A percentile compares a stretch with the other conserved stretches of the same genome.
Conservation (phyloP, 177 flowering plant genomes). For the Vitis hybrid region DNA sequence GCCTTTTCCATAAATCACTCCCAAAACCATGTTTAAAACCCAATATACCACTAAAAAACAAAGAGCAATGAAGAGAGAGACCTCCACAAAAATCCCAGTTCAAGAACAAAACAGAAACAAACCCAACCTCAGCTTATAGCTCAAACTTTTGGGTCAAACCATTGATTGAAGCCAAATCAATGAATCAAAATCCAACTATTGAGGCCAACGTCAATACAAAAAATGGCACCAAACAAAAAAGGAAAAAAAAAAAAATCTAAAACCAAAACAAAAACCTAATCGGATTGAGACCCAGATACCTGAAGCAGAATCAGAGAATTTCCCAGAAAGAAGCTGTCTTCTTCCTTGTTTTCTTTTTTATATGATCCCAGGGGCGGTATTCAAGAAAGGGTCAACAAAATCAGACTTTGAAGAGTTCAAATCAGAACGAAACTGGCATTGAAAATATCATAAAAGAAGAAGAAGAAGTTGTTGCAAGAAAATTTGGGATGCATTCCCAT, state of each 20-base stretch:
- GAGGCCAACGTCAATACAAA: no score
- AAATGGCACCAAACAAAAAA: not conserved
- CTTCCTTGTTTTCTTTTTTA: not conserved
- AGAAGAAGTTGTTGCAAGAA: conserved; percentile 11
- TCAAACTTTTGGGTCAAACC: conserved; percentile 20
- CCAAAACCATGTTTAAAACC: not conserved
- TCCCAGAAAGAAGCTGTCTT: conserved; percentile 4
- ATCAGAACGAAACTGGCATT: conserved; percentile 9
- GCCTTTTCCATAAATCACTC: not conserved
- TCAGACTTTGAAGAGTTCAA: not conserved
- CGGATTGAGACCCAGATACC: conserved; percentile 19
- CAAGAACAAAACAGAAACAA: not conserved
- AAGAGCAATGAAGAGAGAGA: not conserved
- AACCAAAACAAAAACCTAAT: not conserved
- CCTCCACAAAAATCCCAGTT: not conserved
- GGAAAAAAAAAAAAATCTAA: not conserved
- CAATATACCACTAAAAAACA: not conserved
- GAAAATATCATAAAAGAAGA: not conserved
- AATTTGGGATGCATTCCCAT: conserved; percentile 1
- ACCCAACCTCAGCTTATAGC: conserved; percentile 9
- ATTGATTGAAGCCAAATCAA: conserved; percentile 12
- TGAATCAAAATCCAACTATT: no score
- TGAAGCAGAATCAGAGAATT: not conserved
- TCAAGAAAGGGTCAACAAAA: not conserved
- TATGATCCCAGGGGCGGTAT: not conserved